Base-by-base conservation (phyloP, 768 basidiomycete species). In the Pholiota molesta region DNA sequence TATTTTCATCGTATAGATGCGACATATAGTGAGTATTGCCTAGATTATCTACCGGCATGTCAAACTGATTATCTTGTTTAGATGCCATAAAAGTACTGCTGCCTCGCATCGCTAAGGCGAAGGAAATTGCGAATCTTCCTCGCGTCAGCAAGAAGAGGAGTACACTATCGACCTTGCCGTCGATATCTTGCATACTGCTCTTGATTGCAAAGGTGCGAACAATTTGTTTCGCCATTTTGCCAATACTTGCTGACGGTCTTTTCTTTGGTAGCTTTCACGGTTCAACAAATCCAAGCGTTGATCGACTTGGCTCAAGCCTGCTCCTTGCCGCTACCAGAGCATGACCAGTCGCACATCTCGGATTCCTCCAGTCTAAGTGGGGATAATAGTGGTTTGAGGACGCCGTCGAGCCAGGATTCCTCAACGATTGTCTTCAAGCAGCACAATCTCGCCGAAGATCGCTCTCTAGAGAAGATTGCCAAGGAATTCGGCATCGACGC, bases 401-500 rank as follows among this genome's bases (percentile, higher is more conserved):
- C 73, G 8, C 73, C 73, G 9, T 67, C 69, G 7, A 70, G 65
- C 53, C 59, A 55, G 35, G 66, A 68, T 51, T 23, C 47, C 8
- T 61, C 62, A 28, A 55, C 37, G 6, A 39, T 51, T n/a, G 52
- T 52, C 19, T 26, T 63, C 58, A 47, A 56, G 31, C 62, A 49
- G 55, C 53, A 52, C 35, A 60, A 61, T 39, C 33, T 66, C 23
- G 55, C 33, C 33, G 56, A 23, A 29, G 59, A 55, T 44, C 68
- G 65, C 55, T 59, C 80, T 69, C 57, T 86, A 71, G 80, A 80
- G 51, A 81, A 82, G 23, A 80, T 92, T n/a, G 90, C 90, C 23
- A 80, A 80, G 65, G 90, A 91, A 71, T 91, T 91, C 62, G 90
- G 90, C n/a, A 80, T 91, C 21, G 86, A 90, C 57, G 77, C 89